These are phyloP conservation scores for Mycena belliarum DNA, from an alignment of 768 basidiomycete genomes.

Conservation along the genomic window DNA sequence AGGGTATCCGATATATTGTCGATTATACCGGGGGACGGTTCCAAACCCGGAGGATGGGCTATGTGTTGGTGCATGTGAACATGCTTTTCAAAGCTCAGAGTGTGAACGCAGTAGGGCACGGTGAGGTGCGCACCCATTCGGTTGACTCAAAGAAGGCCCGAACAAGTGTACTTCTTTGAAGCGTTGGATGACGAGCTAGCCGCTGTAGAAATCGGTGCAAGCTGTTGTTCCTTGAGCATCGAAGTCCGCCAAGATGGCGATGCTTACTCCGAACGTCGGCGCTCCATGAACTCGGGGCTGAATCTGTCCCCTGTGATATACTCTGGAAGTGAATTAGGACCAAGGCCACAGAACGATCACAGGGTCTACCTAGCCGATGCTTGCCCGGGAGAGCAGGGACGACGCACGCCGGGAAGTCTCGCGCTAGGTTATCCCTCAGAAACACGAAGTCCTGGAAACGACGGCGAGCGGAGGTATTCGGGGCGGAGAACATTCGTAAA, in stretches of 20 bases:
- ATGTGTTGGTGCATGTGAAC: slow-evolving; percentile 97
- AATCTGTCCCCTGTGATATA: slow-evolving; percentile 98
- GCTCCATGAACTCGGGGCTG: slow-evolving; percentile 96
- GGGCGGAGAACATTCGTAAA: slow-evolving; percentile 79
- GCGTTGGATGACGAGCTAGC: slow-evolving; percentile 88
- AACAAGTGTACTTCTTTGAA: slow-evolving; percentile 89
- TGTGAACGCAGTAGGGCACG: not conserved
- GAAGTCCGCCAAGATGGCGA: not conserved
- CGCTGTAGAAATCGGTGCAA: slow-evolving; percentile 92
- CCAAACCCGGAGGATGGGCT: slow-evolving; percentile 88
- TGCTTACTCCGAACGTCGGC: slow-evolving; percentile 81
- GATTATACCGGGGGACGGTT: slow-evolving; percentile 76
- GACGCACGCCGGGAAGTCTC: slow-evolving; percentile 97
- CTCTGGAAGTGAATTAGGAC: slow-evolving; percentile 48
- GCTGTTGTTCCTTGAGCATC: slow-evolving; percentile 42
- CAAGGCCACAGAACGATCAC: not conserved
- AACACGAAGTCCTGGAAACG: slow-evolving; percentile 98
- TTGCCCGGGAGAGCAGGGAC: slow-evolving; percentile 96
- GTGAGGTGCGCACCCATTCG: slow-evolving; percentile 83
- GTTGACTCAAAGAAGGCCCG: slow-evolving; percentile 94
- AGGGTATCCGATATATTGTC: slow-evolving; percentile 97
- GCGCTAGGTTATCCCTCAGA: slow-evolving; percentile 80
- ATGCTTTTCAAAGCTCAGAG: slow-evolving; percentile 51
- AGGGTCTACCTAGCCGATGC: slow-evolving; percentile 82
- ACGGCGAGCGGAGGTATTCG: slow-evolving; percentile 74